These are phyloP conservation scores for Lichtheimia corymbifera DNA, from an alignment of 371 early-diverging fungal species.

Conservation along the genomic window DNA sequence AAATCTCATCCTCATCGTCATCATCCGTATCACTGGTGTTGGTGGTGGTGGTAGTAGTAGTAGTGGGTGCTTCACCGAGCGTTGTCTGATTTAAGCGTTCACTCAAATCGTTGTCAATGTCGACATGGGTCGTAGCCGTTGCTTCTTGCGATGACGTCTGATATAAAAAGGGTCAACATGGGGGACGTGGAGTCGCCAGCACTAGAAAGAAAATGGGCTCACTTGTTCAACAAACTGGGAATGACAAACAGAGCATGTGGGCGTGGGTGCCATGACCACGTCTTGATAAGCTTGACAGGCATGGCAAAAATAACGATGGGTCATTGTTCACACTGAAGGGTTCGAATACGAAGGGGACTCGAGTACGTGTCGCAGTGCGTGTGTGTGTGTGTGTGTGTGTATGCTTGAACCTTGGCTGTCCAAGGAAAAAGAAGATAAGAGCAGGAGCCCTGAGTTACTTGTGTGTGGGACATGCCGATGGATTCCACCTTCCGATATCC, in stretches of 20 bases:
- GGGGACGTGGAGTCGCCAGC: too few relatives aligned
- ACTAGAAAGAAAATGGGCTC: background rate
- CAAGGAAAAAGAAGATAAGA: too few relatives aligned
- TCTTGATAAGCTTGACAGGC: slow-evolving; percentile 1
- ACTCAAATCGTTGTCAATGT: background rate
- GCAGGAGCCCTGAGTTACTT: too few relatives aligned
- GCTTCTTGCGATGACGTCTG: background rate
- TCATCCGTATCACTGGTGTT: background rate
- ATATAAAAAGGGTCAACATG: background rate
- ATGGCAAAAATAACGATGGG: slow-evolving; percentile 8
- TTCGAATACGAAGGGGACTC: slow-evolving; percentile 92
- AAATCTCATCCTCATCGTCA: background rate
- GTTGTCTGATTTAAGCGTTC: background rate
- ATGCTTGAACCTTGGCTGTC: too few relatives aligned
- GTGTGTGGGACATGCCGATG: too few relatives aligned
- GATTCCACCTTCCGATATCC: too few relatives aligned
- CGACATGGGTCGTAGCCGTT: background rate
- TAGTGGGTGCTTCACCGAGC: background rate
- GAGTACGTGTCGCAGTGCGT: background rate
- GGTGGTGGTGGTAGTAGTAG: too few relatives aligned
- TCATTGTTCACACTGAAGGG: slow-evolving; percentile 71
- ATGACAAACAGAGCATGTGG: background rate
- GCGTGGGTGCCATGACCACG: background rate
- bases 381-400: too few relatives aligned
- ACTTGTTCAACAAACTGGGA: slow-evolving; percentile 12